A percentile compares a stretch with the other conserved stretches of the same genome.
These are phyloP conservation scores for Neoboletus magnificus DNA, from an alignment of 768 basidiomycete genomes.

Conservation along the genomic window DNA sequence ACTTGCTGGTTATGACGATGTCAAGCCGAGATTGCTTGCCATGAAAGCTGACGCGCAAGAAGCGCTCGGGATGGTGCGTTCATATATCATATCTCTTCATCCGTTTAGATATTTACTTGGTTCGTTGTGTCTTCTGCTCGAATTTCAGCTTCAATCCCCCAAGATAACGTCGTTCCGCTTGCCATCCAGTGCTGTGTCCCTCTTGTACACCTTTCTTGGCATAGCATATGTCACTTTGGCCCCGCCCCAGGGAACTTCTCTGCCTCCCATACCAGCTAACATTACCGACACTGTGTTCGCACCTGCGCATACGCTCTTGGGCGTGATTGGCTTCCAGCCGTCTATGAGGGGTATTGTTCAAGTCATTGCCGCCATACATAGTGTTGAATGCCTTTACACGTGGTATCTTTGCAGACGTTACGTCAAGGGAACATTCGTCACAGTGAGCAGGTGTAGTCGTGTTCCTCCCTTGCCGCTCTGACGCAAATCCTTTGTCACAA, in stretches of 20 bases:
- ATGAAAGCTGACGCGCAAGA: conserved; percentile 84
- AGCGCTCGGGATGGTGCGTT: conserved; percentile 70
- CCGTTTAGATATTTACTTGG: neutral
- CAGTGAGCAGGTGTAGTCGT: conserved; percentile 9
- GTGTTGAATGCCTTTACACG: conserved; percentile 27
- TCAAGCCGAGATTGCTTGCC: conserved; percentile 71
- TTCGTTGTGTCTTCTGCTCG: neutral
- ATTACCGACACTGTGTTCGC: conserved; percentile 14
- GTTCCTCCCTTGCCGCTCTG: neutral
- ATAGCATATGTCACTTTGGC: conserved; percentile 16
- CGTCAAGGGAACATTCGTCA: conserved; percentile 16
- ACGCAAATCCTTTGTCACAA: neutral
- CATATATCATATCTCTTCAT: neutral
- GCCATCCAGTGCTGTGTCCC: conserved; percentile 34
- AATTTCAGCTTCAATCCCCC: conserved; percentile 57
- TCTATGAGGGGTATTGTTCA: conserved; percentile 9
- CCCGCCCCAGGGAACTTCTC: conserved; percentile 18
- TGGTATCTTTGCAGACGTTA: conserved; percentile 30
- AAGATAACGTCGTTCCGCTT: conserved; percentile 55
- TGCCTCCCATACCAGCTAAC: conserved; percentile 14
- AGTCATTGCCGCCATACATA: conserved; percentile 10
- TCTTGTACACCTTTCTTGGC: conserved; percentile 14
- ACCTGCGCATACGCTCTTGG: conserved; percentile 18
- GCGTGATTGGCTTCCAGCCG: conserved; percentile 16
- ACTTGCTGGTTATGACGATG: conserved; percentile 71